Conservation (phyloP, 2,329 filamentous ascomycete species). For the Leptographium wingfieldii region DNA sequence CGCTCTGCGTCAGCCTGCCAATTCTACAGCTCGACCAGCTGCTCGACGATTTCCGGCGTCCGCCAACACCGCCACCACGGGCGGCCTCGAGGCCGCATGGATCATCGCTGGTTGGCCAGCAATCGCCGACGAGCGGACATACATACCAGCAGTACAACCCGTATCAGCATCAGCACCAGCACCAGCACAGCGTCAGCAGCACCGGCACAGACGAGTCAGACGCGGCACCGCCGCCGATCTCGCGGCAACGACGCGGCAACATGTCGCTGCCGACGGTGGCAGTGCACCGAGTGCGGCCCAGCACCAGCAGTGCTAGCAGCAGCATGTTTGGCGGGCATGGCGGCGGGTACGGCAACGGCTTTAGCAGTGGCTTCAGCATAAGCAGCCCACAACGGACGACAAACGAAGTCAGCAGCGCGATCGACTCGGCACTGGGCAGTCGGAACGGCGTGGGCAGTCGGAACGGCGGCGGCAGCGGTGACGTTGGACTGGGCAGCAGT, state of each 20-base stretch:
- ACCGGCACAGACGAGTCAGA: neutral
- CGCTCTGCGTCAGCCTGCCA: constrained; percentile 6
- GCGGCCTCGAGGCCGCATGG: constrained; percentile 8
- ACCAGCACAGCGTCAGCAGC: neutral
- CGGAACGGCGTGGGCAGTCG: neutral
- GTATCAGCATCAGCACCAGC: neutral
- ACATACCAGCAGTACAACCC: neutral
- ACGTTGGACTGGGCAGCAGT: neutral
- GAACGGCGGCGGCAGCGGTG: neutral
- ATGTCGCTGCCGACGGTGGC: neutral
- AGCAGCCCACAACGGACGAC: neutral
- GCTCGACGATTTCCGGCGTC: constrained; percentile 17
- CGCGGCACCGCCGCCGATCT: neutral
- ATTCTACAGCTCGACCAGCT: constrained; percentile 20
- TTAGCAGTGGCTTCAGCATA: neutral
- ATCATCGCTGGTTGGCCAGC: neutral
- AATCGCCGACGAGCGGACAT: neutral
- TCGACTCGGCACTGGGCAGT: neutral
- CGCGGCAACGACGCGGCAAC: neutral
- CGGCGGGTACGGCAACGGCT: too few species aligned
- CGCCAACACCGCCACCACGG: constrained; percentile 18
- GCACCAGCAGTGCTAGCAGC: neutral
- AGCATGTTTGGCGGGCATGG: too few species aligned
- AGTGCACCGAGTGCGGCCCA: neutral
- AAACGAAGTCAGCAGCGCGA: neutral